Percentiles rank a stretch among this genome's conserved stretches.
Evolutionary conservation across 768 basidiomycete genomes (phyloP).

Genomic region (Sporobolomyces pararoseus): DNA sequence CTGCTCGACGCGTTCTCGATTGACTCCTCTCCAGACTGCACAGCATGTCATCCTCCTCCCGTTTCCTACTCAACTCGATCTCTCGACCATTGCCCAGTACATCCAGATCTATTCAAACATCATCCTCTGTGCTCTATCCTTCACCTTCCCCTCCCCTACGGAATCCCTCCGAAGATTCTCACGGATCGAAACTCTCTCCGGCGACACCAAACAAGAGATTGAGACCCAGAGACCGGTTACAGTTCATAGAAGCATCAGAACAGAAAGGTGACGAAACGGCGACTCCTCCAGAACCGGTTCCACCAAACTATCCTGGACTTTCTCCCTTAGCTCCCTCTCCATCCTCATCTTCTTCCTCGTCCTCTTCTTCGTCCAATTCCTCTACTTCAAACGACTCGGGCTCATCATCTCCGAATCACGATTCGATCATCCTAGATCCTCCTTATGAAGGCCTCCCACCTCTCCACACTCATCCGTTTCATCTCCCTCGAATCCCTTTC

Average conservation of each 20-base stretch:
- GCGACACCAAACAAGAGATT: slow-evolving; percentile 15
- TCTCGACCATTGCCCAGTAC: background rate
- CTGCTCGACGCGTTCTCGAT: no score
- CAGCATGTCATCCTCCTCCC: background rate
- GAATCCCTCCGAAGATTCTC: slow-evolving; percentile 8
- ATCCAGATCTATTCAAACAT: background rate
- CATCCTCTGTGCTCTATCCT: background rate
- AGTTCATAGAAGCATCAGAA: slow-evolving; percentile 31
- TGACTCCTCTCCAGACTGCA: no score
- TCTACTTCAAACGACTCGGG: background rate
- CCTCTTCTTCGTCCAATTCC: background rate
- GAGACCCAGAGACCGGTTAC: slow-evolving; percentile 23
- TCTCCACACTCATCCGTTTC: slow-evolving; percentile 18
- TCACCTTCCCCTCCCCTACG: background rate
- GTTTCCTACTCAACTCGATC: background rate
- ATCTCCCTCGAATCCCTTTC: slow-evolving; percentile 47
- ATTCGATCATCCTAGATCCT: slow-evolving; percentile 15
- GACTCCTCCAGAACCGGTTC: background rate
- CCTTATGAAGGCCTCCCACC: slow-evolving; percentile 26
- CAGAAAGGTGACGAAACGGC: background rate
- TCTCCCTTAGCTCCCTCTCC: background rate
- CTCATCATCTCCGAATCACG: background rate
- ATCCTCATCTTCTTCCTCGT: background rate
- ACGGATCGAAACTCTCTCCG: slow-evolving; percentile 11
- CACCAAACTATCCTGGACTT: background rate